Evolutionary conservation across 768 basidiomycete genomes (phyloP).

Genomic region (Tricholoma saponaceum): DNA sequence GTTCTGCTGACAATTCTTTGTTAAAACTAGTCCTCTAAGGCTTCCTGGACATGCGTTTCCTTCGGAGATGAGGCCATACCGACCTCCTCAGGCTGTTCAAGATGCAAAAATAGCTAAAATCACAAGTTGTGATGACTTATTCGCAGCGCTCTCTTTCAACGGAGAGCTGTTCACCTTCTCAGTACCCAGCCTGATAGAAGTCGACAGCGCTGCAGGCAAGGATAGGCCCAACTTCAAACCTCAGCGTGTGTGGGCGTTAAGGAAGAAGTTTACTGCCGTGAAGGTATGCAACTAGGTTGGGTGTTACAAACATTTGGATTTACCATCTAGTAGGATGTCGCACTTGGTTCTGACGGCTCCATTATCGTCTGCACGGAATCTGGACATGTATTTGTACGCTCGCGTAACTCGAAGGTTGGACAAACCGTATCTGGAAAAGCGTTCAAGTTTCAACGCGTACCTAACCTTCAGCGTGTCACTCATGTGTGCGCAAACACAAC

Average conservation of each 20-base stretch:
- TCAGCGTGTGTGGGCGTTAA: conserved; percentile 86
- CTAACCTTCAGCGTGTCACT: conserved; percentile 80
- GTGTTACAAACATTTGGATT: background rate
- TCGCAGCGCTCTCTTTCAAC: conserved; percentile 77
- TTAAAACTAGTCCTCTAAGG: conserved; percentile 25
- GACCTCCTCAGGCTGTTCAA: conserved; percentile 72
- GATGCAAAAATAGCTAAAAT: conserved; percentile 77
- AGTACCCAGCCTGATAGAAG: conserved; percentile 30
- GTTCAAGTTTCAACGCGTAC: conserved; percentile 77
- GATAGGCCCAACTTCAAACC: conserved; percentile 56
- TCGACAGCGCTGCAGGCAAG: conserved; percentile 25
- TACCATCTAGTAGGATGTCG: conserved; percentile 61
- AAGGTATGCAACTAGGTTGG: conserved; percentile 38
- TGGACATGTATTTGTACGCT: conserved; percentile 88
- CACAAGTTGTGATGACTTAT: conserved; percentile 69
- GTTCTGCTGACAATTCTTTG: background rate
- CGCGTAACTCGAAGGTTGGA: conserved; percentile 42
- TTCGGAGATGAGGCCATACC: conserved; percentile 69
- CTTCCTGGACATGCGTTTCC: conserved; percentile 81
- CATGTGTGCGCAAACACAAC: conserved; percentile 82
- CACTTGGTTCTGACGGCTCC: conserved; percentile 81
- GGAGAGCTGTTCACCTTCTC: conserved; percentile 92
- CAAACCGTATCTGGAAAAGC: conserved; percentile 36
- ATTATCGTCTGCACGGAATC: conserved; percentile 92
- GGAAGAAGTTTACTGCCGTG: conserved; percentile 83